Conservation (phyloP, 805 yeast species). For the Ogataea populi-albae region DNA sequence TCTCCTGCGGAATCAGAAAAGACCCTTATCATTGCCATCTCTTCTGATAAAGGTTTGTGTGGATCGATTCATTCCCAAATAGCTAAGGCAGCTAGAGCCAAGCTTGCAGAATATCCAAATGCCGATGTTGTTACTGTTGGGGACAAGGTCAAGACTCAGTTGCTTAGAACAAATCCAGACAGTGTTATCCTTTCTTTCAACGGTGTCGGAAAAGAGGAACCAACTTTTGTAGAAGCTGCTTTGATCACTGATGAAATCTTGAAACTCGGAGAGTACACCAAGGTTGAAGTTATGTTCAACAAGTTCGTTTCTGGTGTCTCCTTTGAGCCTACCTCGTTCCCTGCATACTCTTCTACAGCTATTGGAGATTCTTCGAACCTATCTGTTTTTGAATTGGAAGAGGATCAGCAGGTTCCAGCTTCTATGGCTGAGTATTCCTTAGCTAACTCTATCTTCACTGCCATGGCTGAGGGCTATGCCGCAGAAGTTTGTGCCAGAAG, state of each 20-base stretch:
- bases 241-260: constrained; percentile 81
- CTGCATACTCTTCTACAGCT: constrained; percentile 65
- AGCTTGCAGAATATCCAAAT: constrained; percentile 58
- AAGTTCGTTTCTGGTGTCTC: constrained; percentile 83
- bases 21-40: constrained; percentile 79
- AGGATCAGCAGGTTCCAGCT: constrained; percentile 63
- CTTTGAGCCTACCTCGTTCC: constrained; percentile 75
- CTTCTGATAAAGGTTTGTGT: constrained; percentile 98
- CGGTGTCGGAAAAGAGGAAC: constrained; percentile 96
- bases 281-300: constrained; percentile 82
- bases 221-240: constrained; percentile 87
- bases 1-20: constrained; percentile 45
- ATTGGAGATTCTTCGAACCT: constrained; percentile 84
- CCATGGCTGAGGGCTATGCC: constrained; percentile 97
- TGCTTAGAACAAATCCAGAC: constrained; percentile 75
- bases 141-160: constrained; percentile 89
- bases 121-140: constrained; percentile 87
- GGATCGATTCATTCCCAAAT: constrained; percentile 97
- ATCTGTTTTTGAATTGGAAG: constrained; percentile 76
- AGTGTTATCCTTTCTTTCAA: constrained; percentile 72
- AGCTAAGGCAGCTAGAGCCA: constrained; percentile 79
- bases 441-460: constrained; percentile 85
- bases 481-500: constrained; percentile 98
- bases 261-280: constrained; percentile 67
- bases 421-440: constrained; percentile 79